Base-by-base conservation (phyloP, 441 rosid species). In the Adansonia rubrostipa region DNA sequence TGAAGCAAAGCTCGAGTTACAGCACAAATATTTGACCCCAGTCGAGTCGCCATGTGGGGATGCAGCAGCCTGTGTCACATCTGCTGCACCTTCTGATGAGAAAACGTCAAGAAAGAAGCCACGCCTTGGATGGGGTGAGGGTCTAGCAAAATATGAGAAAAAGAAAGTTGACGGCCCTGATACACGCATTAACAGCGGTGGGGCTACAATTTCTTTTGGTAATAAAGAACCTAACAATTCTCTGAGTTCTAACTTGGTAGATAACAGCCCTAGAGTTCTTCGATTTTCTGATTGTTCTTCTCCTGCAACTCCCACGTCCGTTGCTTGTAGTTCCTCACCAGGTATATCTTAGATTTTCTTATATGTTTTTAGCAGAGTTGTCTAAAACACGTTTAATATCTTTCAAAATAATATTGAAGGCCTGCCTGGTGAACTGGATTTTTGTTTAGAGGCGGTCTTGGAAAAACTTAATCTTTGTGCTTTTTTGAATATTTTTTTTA, bases 121-220 rank as follows among this genome's bases (percentile, higher is more conserved):
- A 47, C 98, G 99, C 76, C 97, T 97, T 33, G 92, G 93, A 36
- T 97, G 99, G 99, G 99, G 99, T 56, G 97, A 97, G 81, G 99
- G 99, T 71, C 87, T 97, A 84, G 99, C 98, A 2, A 97, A 97
- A 85, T 97, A 89, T 77, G 99, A 97, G 87, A 95, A 92, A 85
- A 93, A 93, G 89, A 95, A 84, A 83, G 99, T 93, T 85, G 98
- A 91, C 68, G 89, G 84, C 56, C 92, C 92, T 72, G 92, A 87
- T 64, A 86, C 86, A 75, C 79, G 74, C 84, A 78, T 67, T 76
- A 83, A 33, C 54, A 88, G 88, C 82, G 90, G 85, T 89, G 97
- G 80, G 48, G 72, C 66, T 9, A 75, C 77, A 28, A 10, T 79
- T 77, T 80, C 85, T 65, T 73, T 82, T 77, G 82, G 82, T 66